Percentiles rank a stretch among this genome's conserved stretches.
Evolutionary conservation across 78 protist species (phyloP).

Genomic region (Speleostelium caveatum): DNA sequence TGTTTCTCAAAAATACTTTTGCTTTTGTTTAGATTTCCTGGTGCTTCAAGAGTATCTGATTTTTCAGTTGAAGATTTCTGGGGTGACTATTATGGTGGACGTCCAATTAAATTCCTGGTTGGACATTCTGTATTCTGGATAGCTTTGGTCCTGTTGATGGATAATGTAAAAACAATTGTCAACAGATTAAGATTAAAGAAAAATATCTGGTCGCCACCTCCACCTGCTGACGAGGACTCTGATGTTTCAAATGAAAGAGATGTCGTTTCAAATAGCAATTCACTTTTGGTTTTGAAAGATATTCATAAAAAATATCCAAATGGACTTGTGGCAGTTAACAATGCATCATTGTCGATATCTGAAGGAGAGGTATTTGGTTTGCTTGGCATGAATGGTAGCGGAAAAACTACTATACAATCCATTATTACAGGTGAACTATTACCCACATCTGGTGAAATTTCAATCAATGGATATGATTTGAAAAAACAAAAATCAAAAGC

Average conservation of each 20-base stretch:
- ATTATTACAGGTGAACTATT: slow-evolving; percentile 91
- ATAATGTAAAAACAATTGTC: slow-evolving; percentile 12
- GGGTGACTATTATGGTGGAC: slow-evolving; percentile 10
- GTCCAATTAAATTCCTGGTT: slow-evolving; percentile 3
- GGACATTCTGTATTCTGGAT: slow-evolving; percentile 45
- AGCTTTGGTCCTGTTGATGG: slow-evolving; percentile 19
- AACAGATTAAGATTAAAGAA: slow-evolving; percentile 15
- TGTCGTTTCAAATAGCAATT: neutral
- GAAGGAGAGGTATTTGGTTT: slow-evolving; percentile 53
- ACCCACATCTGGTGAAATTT: slow-evolving; percentile 88
- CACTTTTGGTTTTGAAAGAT: slow-evolving; percentile 23
- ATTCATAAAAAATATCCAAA: slow-evolving; percentile 13
- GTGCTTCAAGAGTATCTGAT: slow-evolving; percentile 18
- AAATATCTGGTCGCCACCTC: slow-evolving; percentile 24
- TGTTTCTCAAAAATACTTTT: slow-evolving; percentile 8
- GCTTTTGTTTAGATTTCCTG: slow-evolving; percentile 20
- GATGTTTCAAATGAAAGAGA: slow-evolving; percentile 54
- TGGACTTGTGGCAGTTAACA: slow-evolving; percentile 25
- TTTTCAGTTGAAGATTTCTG: slow-evolving; percentile 15
- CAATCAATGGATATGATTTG: slow-evolving; percentile 81
- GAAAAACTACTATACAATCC: slow-evolving; percentile 92
- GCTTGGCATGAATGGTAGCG: slow-evolving; percentile 94
- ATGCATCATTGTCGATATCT: slow-evolving; percentile 31
- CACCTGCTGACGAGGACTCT: slow-evolving; percentile 52
- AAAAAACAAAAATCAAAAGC: slow-evolving; percentile 19